phyloP scores from a whole-genome alignment of 495 filamentous ascomycete genomes.

The Aspergillus heteromorphus region DNA sequence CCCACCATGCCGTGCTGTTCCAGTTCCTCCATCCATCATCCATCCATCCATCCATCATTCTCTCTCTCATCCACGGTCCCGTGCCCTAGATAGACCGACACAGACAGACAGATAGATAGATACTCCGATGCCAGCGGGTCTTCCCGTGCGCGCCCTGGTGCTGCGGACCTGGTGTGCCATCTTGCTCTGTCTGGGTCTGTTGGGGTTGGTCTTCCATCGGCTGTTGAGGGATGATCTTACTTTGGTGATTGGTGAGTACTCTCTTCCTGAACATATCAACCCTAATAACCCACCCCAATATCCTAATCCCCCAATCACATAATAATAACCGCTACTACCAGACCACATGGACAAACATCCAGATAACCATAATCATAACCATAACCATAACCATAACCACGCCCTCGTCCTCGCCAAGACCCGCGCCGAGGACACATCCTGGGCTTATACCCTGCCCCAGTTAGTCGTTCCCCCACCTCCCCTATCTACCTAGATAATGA shows the following conservation, averaged over 20 bases:
- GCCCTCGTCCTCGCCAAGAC: slow-evolving; percentile 7
- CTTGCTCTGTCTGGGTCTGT: neutral
- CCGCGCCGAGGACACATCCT: slow-evolving; percentile 7
- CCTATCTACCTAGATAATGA: too few species aligned
- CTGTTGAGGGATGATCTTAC: neutral
- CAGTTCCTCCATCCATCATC: too few species aligned
- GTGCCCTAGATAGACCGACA: too few species aligned
- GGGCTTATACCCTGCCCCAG: slow-evolving; percentile 4
- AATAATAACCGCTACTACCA: too few species aligned
- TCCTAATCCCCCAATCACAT: too few species aligned
- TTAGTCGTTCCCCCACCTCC: too few species aligned
- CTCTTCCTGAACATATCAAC: too few species aligned
- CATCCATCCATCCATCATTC: too few species aligned
- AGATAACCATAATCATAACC: neutral
- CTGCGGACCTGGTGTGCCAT: neutral
- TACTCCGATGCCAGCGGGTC: neutral
- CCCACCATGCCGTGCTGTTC: too few species aligned
- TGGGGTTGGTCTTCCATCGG: neutral
- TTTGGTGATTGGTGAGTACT: neutral
- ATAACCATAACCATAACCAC: neutral
- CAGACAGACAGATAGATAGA: too few species aligned
- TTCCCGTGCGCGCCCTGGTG: neutral
- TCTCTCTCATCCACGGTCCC: too few species aligned
- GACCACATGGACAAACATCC: neutral
- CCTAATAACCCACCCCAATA: too few species aligned